These are phyloP conservation scores for Phanerochaete carnosa DNA, from an alignment of 768 basidiomycete genomes.

Conservation along the genomic window DNA sequence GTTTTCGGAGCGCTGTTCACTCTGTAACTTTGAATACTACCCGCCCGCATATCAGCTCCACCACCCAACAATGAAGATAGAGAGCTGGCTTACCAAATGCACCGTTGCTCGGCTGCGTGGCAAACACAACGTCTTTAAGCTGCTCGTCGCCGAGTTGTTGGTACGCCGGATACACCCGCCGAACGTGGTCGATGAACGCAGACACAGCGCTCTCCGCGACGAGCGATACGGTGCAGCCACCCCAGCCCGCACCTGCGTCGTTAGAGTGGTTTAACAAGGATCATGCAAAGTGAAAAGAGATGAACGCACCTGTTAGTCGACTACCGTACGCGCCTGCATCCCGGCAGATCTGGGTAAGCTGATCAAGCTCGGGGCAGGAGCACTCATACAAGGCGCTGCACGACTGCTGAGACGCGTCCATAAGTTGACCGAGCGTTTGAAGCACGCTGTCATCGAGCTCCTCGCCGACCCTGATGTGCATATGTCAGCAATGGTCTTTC, in stretches of 20 bases:
- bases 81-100: conserved; percentile 77
- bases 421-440: conserved; percentile 58
- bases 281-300: neutral
- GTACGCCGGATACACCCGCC: conserved; percentile 63
- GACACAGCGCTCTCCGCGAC: conserved; percentile 63
- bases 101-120: conserved; percentile 79
- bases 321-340: conserved; percentile 77
- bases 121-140: conserved; percentile 70
- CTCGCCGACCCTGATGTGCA: conserved; percentile 10
- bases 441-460: conserved; percentile 31
- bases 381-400: conserved; percentile 73
- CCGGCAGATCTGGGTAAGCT: conserved; percentile 59
- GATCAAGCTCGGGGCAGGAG: conserved; percentile 76
- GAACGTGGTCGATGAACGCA: conserved; percentile 60
- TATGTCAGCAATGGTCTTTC: neutral
- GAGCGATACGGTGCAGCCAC: conserved; percentile 84
- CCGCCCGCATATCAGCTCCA: neutral
- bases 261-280: neutral
- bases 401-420: conserved; percentile 76
- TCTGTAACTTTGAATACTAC: conserved; percentile 10
- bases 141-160: conserved; percentile 51
- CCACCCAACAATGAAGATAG: neutral
- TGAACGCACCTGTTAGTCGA: conserved; percentile 76
- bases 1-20: neutral
- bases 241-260: conserved; percentile 79